phyloP scores from a whole-genome alignment of 1,139 yeast genomes.

The Hyphopichia buzzinii region DNA sequence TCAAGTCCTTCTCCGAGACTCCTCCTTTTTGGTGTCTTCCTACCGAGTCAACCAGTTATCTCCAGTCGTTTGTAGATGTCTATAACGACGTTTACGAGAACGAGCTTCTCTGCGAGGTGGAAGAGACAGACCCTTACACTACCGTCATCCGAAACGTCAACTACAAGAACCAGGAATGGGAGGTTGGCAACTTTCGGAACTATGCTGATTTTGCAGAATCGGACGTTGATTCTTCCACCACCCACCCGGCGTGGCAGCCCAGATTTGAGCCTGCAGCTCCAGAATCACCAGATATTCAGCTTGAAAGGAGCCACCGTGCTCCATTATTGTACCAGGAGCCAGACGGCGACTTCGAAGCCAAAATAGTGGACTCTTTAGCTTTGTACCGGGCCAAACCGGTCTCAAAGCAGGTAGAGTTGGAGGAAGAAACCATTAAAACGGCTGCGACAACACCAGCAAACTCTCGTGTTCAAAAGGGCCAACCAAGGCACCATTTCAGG shows the following conservation, averaged over 20 bases:
- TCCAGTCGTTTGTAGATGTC: not conserved
- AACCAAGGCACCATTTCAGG: no score
- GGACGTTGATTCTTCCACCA: not conserved
- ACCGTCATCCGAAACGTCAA: slow-evolving; percentile 1
- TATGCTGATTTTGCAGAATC: not conserved
- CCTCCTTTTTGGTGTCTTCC: not conserved
- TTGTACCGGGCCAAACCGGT: no score
- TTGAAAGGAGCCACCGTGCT: no score
- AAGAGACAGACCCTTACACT: not conserved
- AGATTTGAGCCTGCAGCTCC: not conserved
- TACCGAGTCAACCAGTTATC: not conserved
- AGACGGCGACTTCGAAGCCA: no score
- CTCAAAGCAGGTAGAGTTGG: no score
- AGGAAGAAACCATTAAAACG: no score
- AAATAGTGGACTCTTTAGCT: no score
- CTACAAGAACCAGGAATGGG: not conserved
- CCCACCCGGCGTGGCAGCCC: slow-evolving; percentile 2
- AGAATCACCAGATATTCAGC: not conserved
- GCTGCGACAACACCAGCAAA: no score
- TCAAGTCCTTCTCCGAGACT: not conserved
- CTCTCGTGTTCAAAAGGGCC: no score
- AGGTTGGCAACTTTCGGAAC: slow-evolving; percentile 1
- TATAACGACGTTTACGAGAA: slow-evolving; percentile 3
- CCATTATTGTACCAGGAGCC: no score
- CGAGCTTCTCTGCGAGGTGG: not conserved